Conservation (phyloP, 2,329 filamentous ascomycete genomes). For the Diaporthe australafricana region DNA sequence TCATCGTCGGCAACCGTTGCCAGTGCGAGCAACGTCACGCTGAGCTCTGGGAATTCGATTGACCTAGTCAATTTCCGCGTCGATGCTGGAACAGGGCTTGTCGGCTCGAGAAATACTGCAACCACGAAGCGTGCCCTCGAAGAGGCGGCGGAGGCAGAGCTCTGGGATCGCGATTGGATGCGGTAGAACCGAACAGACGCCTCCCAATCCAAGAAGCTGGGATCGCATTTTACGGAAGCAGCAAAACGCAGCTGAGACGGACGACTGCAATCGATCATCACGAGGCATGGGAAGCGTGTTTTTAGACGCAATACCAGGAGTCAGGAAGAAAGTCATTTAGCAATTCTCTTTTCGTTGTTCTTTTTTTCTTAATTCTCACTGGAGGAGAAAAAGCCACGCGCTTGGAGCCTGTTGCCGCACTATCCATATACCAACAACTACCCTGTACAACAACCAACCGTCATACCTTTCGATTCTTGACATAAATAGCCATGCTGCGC, state of each 20-base stretch:
- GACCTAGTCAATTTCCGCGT: constrained; percentile 62
- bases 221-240: background rate
- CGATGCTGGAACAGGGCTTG: constrained; percentile 49
- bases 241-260: background rate
- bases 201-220: too few relatives aligned
- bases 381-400: constrained; percentile 18
- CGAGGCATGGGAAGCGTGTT: constrained; percentile 18
- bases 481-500: constrained; percentile 25
- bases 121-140: constrained; percentile 26
- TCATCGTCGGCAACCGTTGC: constrained; percentile 47
- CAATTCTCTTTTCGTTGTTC: background rate
- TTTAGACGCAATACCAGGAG: constrained; percentile 24
- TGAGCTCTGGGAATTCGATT: constrained; percentile 55
- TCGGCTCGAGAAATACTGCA: constrained; percentile 36
- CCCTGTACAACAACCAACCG: constrained; percentile 19
- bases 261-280: background rate
- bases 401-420: constrained; percentile 12
- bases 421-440: constrained; percentile 28
- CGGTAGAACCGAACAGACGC: background rate
- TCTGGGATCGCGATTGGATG: constrained; percentile 15
- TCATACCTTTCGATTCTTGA: constrained; percentile 30
- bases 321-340: constrained; percentile 8
- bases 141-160: background rate
- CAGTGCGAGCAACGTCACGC: constrained; percentile 51
- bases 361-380: constrained; percentile 18